phyloP scores from a whole-genome alignment of 2,329 filamentous ascomycete genomes.

The Penicillium sp. region DNA sequence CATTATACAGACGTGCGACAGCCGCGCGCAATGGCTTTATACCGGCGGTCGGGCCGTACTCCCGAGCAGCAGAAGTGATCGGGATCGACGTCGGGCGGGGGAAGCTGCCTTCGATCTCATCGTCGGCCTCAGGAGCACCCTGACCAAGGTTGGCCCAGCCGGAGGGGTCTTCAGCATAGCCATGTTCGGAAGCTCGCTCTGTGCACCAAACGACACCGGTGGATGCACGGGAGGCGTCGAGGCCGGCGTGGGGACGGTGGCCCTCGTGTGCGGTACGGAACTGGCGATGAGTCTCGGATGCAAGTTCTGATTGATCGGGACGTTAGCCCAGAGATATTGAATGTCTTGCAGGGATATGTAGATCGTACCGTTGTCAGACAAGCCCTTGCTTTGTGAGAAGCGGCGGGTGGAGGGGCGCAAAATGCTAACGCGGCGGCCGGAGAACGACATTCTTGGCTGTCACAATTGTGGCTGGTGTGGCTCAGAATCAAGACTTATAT shows the following conservation, averaged over 20 bases:
- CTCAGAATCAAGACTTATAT: background rate
- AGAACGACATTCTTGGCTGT: slow-evolving; percentile 44
- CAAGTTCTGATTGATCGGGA: slow-evolving; percentile 60
- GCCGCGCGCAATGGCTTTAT: slow-evolving; percentile 88
- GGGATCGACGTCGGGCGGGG: slow-evolving; percentile 75
- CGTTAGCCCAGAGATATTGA: slow-evolving; percentile 4
- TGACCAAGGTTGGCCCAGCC: slow-evolving; percentile 92
- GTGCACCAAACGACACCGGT: slow-evolving; percentile 86
- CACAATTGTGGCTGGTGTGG: background rate
- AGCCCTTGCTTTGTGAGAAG: slow-evolving; percentile 44
- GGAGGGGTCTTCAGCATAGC: slow-evolving; percentile 77
- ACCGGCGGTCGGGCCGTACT: slow-evolving; percentile 91
- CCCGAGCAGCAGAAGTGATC: slow-evolving; percentile 72
- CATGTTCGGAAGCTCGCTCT: slow-evolving; percentile 76
- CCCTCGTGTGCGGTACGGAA: slow-evolving; percentile 89
- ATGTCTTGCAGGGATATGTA: background rate
- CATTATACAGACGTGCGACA: slow-evolving; percentile 89
- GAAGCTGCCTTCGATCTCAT: slow-evolving; percentile 88
- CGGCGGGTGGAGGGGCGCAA: slow-evolving; percentile 40
- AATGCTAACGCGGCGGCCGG: slow-evolving; percentile 46
- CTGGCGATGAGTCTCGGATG: slow-evolving; percentile 80
- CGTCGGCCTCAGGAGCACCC: slow-evolving; percentile 89
- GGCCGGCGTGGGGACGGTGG: slow-evolving; percentile 83
- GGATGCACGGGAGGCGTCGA: slow-evolving; percentile 81
- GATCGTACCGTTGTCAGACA: slow-evolving; percentile 44